Percentiles rank a stretch among this genome's conserved stretches.
Conservation (phyloP, 1,284 basidiomycete species). For the Cryptococcus sp. region DNA sequence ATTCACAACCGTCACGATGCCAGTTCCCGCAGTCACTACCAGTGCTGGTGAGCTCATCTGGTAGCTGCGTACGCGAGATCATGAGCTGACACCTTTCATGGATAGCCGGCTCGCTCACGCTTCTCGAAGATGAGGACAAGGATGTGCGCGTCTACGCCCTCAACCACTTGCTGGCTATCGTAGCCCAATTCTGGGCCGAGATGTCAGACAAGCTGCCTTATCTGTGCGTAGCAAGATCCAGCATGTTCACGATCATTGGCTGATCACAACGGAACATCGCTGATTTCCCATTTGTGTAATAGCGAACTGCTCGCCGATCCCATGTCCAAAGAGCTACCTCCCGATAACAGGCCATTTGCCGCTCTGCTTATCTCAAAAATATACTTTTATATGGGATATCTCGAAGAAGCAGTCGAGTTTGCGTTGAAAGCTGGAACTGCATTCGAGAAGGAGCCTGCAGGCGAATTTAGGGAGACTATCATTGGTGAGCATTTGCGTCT, state of each 20-base stretch:
- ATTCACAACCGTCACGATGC: conserved; percentile 26
- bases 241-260: too few species aligned
- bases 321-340: conserved; percentile 65
- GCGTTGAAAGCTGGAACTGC: conserved; percentile 84
- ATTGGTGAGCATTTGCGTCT: conserved; percentile 64
- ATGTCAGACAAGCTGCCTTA: conserved; percentile 88
- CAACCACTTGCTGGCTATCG: conserved; percentile 73
- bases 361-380: conserved; percentile 91
- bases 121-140: conserved; percentile 78
- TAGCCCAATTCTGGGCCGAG: conserved; percentile 95
- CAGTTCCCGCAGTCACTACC: conserved; percentile 45
- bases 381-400: conserved; percentile 91
- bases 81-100: not conserved
- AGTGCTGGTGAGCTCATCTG: conserved; percentile 34
- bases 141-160: conserved; percentile 88
- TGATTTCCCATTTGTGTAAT: too few species aligned
- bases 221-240: conserved; percentile 63
- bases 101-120: conserved; percentile 79
- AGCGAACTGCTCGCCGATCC: conserved; percentile 87
- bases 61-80: not conserved
- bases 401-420: conserved; percentile 89
- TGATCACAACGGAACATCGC: too few species aligned
- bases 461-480: conserved; percentile 91
- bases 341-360: conserved; percentile 72
- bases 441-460: conserved; percentile 72